Conservation (phyloP, 805 yeast species). For the Pichia kluyveri region DNA sequence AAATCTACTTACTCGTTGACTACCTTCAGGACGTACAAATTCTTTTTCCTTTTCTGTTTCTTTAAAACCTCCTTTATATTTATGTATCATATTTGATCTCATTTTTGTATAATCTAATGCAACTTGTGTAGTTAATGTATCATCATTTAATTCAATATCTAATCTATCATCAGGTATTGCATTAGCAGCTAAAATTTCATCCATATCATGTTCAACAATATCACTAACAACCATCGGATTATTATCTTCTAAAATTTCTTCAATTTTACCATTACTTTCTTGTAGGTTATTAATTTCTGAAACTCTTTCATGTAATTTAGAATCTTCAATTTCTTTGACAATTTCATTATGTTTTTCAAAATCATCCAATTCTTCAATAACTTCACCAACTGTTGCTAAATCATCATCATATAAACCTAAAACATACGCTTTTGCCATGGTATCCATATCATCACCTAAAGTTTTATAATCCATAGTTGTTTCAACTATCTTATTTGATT, state of each 20-base stretch:
- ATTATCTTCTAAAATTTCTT: conserved; percentile 29
- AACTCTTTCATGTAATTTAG: conserved; percentile 10
- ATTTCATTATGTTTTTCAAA: conserved; percentile 42
- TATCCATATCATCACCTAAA: conserved; percentile 38
- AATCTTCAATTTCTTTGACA: conserved; percentile 29
- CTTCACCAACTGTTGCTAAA: conserved; percentile 43
- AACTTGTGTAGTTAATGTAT: conserved; percentile 39
- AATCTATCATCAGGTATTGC: conserved; percentile 18
- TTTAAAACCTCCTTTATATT: conserved; percentile 37
- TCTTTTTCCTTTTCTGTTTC: conserved; percentile 43
- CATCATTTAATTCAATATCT: conserved; percentile 22
- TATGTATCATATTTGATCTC: conserved; percentile 40
- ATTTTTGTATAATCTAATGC: conserved; percentile 47
- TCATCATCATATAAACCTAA: conserved; percentile 56
- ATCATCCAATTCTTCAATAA: conserved; percentile 45
- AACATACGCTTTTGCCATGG: conserved; percentile 54
- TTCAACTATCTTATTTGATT: conserved; percentile 14
- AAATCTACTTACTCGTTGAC: conserved; percentile 53
- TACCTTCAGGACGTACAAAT: conserved; percentile 59
- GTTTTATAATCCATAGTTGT: conserved; percentile 33
- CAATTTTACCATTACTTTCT: conserved; percentile 24
- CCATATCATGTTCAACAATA: conserved; percentile 34
- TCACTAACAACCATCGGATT: conserved; percentile 33
- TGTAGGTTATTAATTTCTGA: conserved; percentile 7
- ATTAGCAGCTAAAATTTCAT: conserved; percentile 17